Evolutionary conservation across 228 moss, liverwort and hornwort genomes (phyloP).

Genomic region (Sphagnum magellanicum): DNA sequence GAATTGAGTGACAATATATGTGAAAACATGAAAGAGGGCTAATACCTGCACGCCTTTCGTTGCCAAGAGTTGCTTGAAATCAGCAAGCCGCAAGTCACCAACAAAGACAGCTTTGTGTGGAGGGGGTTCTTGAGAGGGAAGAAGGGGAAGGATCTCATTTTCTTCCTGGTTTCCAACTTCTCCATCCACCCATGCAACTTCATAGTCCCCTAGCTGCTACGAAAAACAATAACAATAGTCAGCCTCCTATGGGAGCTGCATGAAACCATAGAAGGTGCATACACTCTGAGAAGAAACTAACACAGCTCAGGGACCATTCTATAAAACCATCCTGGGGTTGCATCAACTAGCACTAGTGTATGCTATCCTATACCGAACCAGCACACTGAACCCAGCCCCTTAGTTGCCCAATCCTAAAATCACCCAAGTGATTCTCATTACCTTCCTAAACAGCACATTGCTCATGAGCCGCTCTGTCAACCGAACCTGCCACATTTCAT

Average conservation of each 20-base stretch:
- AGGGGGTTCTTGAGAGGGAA: conserved; percentile 68
- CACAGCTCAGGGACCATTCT: neutral
- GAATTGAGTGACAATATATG: too few species aligned
- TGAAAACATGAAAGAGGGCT: neutral
- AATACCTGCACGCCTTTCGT: conserved; percentile 94
- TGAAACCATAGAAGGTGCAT: neutral
- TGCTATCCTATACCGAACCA: too few species aligned
- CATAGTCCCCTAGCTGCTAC: conserved; percentile 86
- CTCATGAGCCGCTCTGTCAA: conserved; percentile 97
- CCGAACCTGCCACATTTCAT: conserved; percentile 55
- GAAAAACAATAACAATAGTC: conserved; percentile 7
- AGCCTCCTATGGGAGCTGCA: neutral
- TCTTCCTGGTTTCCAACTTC: conserved; percentile 84
- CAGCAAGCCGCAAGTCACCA: conserved; percentile 91
- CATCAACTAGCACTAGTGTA: too few species aligned
- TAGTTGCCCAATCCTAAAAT: too few species aligned
- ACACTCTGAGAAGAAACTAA: neutral
- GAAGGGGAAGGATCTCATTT: conserved; percentile 76
- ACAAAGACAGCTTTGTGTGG: conserved; percentile 96
- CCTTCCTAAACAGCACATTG: conserved; percentile 96
- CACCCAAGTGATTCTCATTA: conserved; percentile 5
- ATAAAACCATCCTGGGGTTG: neutral
- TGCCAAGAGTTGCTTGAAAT: conserved; percentile 94
- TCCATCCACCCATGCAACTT: conserved; percentile 99
- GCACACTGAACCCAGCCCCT: too few species aligned